A percentile compares a stretch with the other conserved stretches of the same genome.
Evolutionary conservation across 139 green algal species (phyloP).

Genomic region (Chlorella sp.): DNA sequence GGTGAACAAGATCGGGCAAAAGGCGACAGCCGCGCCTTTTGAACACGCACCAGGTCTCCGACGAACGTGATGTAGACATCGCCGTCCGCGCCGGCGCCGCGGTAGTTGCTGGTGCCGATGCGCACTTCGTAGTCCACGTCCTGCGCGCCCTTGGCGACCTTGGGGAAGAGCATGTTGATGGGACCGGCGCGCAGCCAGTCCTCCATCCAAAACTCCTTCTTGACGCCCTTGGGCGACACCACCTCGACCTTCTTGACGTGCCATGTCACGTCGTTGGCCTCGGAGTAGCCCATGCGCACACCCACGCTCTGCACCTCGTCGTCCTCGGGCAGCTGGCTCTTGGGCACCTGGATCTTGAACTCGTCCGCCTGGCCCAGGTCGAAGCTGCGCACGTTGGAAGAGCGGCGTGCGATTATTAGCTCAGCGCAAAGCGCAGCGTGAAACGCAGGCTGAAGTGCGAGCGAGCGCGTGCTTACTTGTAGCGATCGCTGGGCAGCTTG

Average conservation of each 20-base stretch:
- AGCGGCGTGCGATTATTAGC: no score
- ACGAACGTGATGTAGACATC: constrained; percentile 11
- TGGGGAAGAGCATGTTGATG: constrained; percentile 10
- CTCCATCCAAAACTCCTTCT: neutral
- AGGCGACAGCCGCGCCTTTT: no score
- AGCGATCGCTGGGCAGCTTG: constrained; percentile 9
- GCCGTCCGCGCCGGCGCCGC: constrained; percentile 13
- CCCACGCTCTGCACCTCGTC: neutral
- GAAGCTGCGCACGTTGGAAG: no score
- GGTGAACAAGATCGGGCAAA: no score
- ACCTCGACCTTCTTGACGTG: constrained; percentile 2
- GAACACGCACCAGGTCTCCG: constrained; percentile 5
- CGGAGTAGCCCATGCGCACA: neutral
- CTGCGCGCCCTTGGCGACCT: neutral
- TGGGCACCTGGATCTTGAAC: constrained; percentile 1
- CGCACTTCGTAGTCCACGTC: constrained; percentile 10
- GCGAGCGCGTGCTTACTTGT: neutral
- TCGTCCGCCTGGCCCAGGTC: constrained; percentile 10
- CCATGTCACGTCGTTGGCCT: constrained; percentile 2
- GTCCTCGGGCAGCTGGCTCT: neutral
- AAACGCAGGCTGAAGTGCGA: no score
- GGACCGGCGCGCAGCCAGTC: constrained; percentile 4
- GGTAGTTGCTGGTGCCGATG: constrained; percentile 4
- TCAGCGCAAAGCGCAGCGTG: no score
- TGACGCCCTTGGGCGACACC: neutral